phyloP scores from a whole-genome alignment of 1,284 basidiomycete species.

The Fomitopsis pinicola region DNA sequence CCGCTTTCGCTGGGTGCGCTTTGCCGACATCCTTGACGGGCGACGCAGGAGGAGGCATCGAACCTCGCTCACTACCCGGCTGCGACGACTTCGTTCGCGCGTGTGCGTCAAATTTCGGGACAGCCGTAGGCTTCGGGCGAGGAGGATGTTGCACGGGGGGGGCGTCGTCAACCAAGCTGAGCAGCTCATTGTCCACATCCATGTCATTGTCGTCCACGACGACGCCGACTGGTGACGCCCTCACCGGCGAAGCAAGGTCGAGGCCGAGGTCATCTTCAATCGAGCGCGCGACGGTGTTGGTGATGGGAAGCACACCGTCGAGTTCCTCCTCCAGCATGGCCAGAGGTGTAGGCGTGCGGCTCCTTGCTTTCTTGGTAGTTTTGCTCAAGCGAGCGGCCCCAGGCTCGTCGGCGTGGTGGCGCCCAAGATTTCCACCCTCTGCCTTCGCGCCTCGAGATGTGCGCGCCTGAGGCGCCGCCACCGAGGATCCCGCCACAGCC shows the following conservation, averaged over 20 bases:
- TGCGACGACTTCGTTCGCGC: neutral
- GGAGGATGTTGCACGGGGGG: conserved; percentile 11
- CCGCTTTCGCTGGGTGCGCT: conserved; percentile 9
- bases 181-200: conserved; percentile 69
- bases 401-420: neutral
- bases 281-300: neutral
- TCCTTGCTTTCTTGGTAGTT: conserved; percentile 3
- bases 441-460: neutral
- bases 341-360: conserved; percentile 20
- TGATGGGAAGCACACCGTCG: conserved; percentile 23
- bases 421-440: neutral
- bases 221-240: conserved; percentile 10
- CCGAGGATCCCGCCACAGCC: neutral
- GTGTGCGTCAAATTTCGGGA: neutral
- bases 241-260: conserved; percentile 1
- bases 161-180: conserved; percentile 53
- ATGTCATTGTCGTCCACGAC: conserved; percentile 33
- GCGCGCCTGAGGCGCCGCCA: neutral
- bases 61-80: conserved; percentile 34
- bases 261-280: neutral
- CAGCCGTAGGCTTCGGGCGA: neutral
- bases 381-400: neutral
- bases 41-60: conserved; percentile 53
- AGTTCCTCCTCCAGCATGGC: conserved; percentile 42
- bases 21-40: conserved; percentile 4